A percentile compares a stretch with the other conserved stretches of the same genome.
These are phyloP conservation scores for Citrullus colocynthis DNA, from an alignment of 306 rosid genomes.

Conservation along the genomic window DNA sequence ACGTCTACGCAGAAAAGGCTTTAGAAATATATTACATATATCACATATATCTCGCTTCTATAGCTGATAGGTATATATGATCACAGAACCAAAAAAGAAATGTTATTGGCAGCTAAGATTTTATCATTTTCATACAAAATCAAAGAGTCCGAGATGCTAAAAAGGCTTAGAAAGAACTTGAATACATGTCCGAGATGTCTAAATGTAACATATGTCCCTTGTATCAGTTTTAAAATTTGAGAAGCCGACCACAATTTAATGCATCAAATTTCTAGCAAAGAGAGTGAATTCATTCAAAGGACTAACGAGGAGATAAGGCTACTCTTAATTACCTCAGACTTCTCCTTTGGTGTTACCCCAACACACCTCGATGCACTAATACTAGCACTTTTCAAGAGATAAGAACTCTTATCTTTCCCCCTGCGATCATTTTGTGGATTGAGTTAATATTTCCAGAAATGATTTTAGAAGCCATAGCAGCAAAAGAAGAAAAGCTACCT, in stretches of 20 bases:
- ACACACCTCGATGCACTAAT: constrained; percentile 89
- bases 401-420: constrained; percentile 24
- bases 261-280: background rate
- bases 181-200: background rate
- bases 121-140: background rate
- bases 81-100: background rate
- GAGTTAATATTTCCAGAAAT: constrained; percentile 19
- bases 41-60: too few species aligned
- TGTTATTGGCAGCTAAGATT: background rate
- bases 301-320: background rate
- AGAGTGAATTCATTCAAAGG: background rate
- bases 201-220: background rate
- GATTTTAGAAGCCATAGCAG: constrained; percentile 33
- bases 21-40: background rate
- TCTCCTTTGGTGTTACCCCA: constrained; percentile 25
- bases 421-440: constrained; percentile 31
- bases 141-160: background rate
- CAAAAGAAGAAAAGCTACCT: constrained; percentile 20
- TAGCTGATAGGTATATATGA: background rate
- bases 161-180: background rate
- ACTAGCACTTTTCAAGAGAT: constrained; percentile 90
- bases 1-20: background rate
- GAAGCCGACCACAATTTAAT: background rate
- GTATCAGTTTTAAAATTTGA: background rate
- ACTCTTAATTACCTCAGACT: constrained; percentile 40